These are phyloP conservation scores for Phytophthora brassicae DNA, from an alignment of 352 stramenopile genomes.

Conservation along the genomic window DNA sequence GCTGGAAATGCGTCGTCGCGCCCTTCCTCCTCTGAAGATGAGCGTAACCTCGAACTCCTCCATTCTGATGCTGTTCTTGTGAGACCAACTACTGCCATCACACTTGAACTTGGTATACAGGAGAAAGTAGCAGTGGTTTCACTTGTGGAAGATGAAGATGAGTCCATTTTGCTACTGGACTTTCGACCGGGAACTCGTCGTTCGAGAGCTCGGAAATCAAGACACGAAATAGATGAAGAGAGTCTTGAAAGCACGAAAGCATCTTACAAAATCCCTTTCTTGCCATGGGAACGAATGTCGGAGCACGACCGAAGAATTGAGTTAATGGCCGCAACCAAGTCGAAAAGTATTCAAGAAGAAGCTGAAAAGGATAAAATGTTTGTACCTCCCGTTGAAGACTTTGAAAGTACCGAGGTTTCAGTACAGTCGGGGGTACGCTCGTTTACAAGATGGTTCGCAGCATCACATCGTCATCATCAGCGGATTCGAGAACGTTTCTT, in stretches of 20 bases:
- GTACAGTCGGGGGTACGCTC: constrained; percentile 44
- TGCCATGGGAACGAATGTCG: constrained; percentile 48
- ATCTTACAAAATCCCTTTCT: constrained; percentile 25
- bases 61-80: background rate
- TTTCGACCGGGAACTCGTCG: constrained; percentile 30
- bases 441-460: constrained; percentile 64
- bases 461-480: constrained; percentile 42
- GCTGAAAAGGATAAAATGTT: constrained; percentile 38
- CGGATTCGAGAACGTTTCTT: constrained; percentile 58
- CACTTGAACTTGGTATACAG: constrained; percentile 21
- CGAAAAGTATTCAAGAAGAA: constrained; percentile 42
- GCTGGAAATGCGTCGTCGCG: constrained; percentile 1
- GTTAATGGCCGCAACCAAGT: constrained; percentile 60
- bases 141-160: constrained; percentile 47
- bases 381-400: constrained; percentile 47
- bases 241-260: constrained; percentile 3
- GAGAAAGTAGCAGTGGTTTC: constrained; percentile 53
- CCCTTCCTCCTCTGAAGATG: constrained; percentile 7
- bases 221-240: constrained; percentile 3
- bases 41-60: background rate
- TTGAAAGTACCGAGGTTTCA: constrained; percentile 45
- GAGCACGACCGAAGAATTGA: constrained; percentile 47
- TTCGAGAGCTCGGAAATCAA: constrained; percentile 1
- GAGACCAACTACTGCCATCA: constrained; percentile 4
- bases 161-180: constrained; percentile 50